Evolutionary conservation across 2,329 filamentous ascomycete species (phyloP).

Genomic region (Colletotrichum camelliae): DNA sequence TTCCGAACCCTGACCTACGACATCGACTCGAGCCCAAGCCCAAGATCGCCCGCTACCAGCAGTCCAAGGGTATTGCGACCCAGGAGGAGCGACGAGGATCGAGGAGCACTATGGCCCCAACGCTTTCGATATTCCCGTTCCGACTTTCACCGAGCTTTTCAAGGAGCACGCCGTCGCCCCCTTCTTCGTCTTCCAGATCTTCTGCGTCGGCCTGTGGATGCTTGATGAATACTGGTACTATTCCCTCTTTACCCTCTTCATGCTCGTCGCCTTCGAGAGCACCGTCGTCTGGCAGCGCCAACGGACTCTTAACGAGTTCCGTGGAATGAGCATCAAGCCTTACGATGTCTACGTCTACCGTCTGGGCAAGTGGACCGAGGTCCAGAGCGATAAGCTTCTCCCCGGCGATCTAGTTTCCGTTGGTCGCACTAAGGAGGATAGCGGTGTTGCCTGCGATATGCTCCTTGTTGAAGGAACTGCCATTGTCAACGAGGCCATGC

Average conservation of each 20-base stretch:
- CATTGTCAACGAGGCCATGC: constrained; percentile 99
- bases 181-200: constrained; percentile 99
- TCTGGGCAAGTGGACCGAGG: constrained; percentile 84
- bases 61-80: constrained; percentile 75
- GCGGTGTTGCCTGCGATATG: constrained; percentile 97
- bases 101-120: constrained; percentile 96
- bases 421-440: constrained; percentile 92
- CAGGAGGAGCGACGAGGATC: constrained; percentile 75
- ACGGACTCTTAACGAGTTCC: constrained; percentile 93
- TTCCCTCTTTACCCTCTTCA: constrained; percentile 97
- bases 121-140: constrained; percentile 96
- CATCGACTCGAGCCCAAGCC: constrained; percentile 89
- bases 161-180: constrained; percentile 98
- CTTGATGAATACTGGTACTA: constrained; percentile 99
- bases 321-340: constrained; percentile 99
- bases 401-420: constrained; percentile 95
- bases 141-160: constrained; percentile 94
- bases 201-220: constrained; percentile 98
- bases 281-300: constrained; percentile 99
- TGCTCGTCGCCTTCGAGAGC: constrained; percentile 97
- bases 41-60: constrained; percentile 77
- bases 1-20: constrained; percentile 85
- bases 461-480: constrained; percentile 91
- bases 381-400: constrained; percentile 88
- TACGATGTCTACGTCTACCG: constrained; percentile 94